These are phyloP conservation scores for Kwoniella mangroviensis DNA, from an alignment of 768 basidiomycete genomes.

Conservation along the genomic window DNA sequence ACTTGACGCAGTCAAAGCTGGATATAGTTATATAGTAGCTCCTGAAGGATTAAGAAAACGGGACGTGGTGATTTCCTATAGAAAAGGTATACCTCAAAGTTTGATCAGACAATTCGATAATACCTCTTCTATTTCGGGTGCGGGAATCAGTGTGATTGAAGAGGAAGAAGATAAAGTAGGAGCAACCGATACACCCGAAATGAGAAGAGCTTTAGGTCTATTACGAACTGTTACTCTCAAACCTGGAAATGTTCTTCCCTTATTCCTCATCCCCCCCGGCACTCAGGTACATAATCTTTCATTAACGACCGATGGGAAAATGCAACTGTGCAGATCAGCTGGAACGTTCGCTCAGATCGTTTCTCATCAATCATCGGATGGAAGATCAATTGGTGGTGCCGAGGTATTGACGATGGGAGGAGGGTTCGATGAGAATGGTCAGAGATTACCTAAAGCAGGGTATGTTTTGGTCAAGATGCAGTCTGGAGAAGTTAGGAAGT, in stretches of 20 bases:
- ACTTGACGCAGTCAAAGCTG: conserved; percentile 46
- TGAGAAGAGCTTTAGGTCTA: conserved; percentile 73
- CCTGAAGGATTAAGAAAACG: conserved; percentile 88
- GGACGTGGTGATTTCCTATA: conserved; percentile 82
- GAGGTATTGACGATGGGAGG: conserved; percentile 47
- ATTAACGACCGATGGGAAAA: conserved; percentile 74
- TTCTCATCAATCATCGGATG: conserved; percentile 62
- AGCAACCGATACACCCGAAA: conserved; percentile 32
- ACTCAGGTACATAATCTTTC: conserved; percentile 87
- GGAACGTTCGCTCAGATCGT: conserved; percentile 84
- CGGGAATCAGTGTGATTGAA: neutral
- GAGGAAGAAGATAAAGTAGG: conserved; percentile 18
- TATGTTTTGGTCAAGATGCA: conserved; percentile 70
- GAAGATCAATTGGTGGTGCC: conserved; percentile 61
- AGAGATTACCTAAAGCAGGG: conserved; percentile 39
- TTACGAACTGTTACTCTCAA: conserved; percentile 82
- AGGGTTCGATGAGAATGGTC: conserved; percentile 32
- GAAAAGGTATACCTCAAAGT: conserved; percentile 77
- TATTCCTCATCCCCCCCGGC: conserved; percentile 89
- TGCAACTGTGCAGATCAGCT: conserved; percentile 83
- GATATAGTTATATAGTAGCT: conserved; percentile 90
- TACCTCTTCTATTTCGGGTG: conserved; percentile 11
- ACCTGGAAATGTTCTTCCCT: conserved; percentile 88
- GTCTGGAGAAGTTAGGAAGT: conserved; percentile 88
- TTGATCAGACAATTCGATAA: conserved; percentile 65